Conservation (phyloP, 2,329 filamentous ascomycete genomes). For the Chrysoporthe deuterocubensis region DNA sequence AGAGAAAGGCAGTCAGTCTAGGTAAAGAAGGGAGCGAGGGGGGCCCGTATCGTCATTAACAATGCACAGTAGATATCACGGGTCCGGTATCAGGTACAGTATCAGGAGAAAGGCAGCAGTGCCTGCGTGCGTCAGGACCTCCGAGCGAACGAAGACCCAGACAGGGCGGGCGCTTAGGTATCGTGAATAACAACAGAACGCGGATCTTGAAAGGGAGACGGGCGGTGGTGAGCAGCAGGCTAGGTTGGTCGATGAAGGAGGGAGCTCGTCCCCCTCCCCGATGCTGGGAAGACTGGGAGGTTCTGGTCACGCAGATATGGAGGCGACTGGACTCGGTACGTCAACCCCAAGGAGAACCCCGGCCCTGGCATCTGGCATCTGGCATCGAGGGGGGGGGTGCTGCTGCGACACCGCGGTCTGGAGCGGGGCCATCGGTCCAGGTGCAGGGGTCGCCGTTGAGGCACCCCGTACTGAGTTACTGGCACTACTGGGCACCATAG, state of each 20-base stretch:
- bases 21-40: neutral
- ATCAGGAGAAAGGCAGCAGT: constrained; percentile 11
- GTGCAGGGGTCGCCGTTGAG: neutral
- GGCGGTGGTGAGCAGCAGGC: constrained; percentile 19
- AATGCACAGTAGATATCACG: constrained; percentile 11
- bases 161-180: constrained; percentile 16
- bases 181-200: constrained; percentile 17
- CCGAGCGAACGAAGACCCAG: constrained; percentile 20
- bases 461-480: neutral
- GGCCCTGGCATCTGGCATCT: constrained; percentile 15
- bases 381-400: constrained; percentile 5
- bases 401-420: constrained; percentile 1
- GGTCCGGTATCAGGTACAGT: constrained; percentile 12
- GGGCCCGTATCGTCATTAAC: constrained; percentile 3
- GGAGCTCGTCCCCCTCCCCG: neutral
- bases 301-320: neutral
- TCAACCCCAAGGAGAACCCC: constrained; percentile 11
- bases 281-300: neutral
- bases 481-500: neutral
- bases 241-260: constrained; percentile 14
- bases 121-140: constrained; percentile 12
- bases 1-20: neutral
- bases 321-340: constrained; percentile 4
- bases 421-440: neutral
- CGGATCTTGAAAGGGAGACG: constrained; percentile 13